Evolutionary conservation across 352 stramenopile species (phyloP), one percentile per base, ranked within the genome.

Genomic region (Globisporangium nunn): DNA sequence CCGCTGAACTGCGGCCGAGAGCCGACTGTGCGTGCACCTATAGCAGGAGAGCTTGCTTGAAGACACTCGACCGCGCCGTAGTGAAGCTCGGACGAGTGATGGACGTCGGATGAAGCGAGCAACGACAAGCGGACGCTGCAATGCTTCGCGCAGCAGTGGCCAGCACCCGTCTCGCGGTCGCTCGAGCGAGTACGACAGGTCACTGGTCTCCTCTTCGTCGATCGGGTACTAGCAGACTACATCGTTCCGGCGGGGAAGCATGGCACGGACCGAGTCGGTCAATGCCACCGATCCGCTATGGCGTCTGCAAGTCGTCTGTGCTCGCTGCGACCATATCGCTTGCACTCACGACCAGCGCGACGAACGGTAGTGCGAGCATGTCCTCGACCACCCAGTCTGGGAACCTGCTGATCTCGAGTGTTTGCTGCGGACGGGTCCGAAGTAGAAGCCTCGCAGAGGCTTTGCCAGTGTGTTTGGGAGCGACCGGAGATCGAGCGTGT

Each of bases 201-300:
- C 52, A 0, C 11, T n/a, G 33, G 18, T 46, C 10, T 35, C 44
- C 29, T 48, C 54, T 1, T 40, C 17, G 45, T 28, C 37, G 44
- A 59, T 46, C 31, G 54, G 54, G 44, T 47, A 52, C 54, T 44
- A 59, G 18, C 47, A 46, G 35, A 56, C n/a, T n/a, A n/a, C n/a
- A n/a, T 4, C 17, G 50, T 30, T 4, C 50, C 37, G 7, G 12
- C 17, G 7, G 10, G 28, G 18, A 39, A n/a, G 35, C 47, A 18
- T 14, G 18, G 35, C n/a, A n/a, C n/a, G n/a, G 44, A 59, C 31
- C 2, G 39, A 50, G 47, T n/a, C 47, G 54, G 12, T 61, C 55
- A 12, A 61, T 33, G 3, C 55, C 55, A 8, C 6, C 2, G 33
- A 47, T 14, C 8, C 50, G n/a, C 28, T 6, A 54, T 33, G 6